Percentiles rank a stretch among this genome's conserved stretches.
Evolutionary conservation across 495 filamentous ascomycete species (phyloP).

Genomic region (Echria macrotheca): DNA sequence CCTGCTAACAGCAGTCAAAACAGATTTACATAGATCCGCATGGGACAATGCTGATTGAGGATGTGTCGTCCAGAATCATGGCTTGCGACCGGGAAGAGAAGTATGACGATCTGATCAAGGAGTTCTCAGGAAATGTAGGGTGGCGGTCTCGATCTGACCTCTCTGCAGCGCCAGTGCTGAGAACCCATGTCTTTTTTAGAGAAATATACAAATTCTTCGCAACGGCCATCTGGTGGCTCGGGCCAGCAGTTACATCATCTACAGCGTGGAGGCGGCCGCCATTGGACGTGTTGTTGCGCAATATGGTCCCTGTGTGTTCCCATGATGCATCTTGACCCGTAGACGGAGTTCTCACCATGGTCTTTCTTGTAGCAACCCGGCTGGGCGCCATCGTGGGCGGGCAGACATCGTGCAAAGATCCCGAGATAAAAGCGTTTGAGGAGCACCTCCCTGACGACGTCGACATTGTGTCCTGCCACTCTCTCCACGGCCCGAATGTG

Average conservation of each 20-base stretch:
- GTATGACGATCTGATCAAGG: conserved; percentile 66
- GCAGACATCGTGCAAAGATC: conserved; percentile 97
- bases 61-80: conserved; percentile 61
- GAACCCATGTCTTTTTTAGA: conserved; percentile 44
- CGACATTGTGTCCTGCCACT: conserved; percentile 94
- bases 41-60: conserved; percentile 7
- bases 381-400: conserved; percentile 90
- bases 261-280: conserved; percentile 89
- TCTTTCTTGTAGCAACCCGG: conserved; percentile 66
- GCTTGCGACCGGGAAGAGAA: conserved; percentile 88
- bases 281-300: conserved; percentile 78
- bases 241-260: conserved; percentile 93
- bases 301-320: conserved; percentile 81
- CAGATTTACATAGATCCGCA: too few relatives aligned
- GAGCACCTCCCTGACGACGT: conserved; percentile 81
- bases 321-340: conserved; percentile 9
- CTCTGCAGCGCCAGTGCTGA: conserved; percentile 48
- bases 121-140: conserved; percentile 68
- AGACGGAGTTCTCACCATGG: conserved; percentile 15
- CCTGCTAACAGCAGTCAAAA: too few relatives aligned
- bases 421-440: conserved; percentile 91
- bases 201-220: conserved; percentile 68
- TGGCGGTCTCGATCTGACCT: conserved; percentile 26
- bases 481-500: conserved; percentile 88
- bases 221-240: conserved; percentile 95